Percentiles rank a stretch among this genome's conserved stretches.
phyloP scores from a whole-genome alignment of 441 rosid species.

The Bocquillonia castaneifolia region DNA sequence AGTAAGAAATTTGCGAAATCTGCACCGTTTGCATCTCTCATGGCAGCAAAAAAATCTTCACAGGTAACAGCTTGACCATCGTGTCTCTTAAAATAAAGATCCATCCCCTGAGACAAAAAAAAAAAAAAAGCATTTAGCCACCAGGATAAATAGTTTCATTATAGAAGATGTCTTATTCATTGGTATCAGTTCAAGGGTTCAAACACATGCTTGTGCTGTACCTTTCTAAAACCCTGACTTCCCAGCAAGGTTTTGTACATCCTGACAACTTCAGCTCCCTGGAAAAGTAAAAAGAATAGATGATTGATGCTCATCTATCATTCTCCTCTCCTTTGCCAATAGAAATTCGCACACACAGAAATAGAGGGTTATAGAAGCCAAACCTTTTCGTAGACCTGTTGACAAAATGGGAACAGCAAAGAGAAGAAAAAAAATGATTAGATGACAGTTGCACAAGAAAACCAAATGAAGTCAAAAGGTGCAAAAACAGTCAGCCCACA shows the following conservation, averaged over 20 bases:
- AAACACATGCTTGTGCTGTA: slow-evolving; percentile 24
- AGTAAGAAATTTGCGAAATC: slow-evolving; percentile 87
- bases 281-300: slow-evolving; percentile 20
- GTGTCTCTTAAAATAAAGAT: slow-evolving; percentile 90
- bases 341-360: slow-evolving; percentile 3
- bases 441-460: slow-evolving; percentile 8
- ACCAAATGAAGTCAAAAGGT: background rate
- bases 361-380: slow-evolving; percentile 24
- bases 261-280: slow-evolving; percentile 99
- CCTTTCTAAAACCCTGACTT: slow-evolving; percentile 87
- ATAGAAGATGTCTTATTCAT: slow-evolving; percentile 3
- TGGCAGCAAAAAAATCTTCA: slow-evolving; percentile 91
- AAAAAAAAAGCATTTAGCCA: slow-evolving; percentile 17
- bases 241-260: slow-evolving; percentile 98
- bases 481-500: slow-evolving; percentile 18
- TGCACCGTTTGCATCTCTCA: slow-evolving; percentile 92
- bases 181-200: slow-evolving; percentile 5
- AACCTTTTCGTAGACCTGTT: slow-evolving; percentile 97
- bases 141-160: slow-evolving; percentile 13
- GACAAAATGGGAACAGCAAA: slow-evolving; percentile 27
- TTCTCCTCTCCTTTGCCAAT: background rate
- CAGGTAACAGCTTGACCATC: slow-evolving; percentile 98
- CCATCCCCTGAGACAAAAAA: slow-evolving; percentile 66
- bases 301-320: slow-evolving; percentile 14
- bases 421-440: slow-evolving; percentile 20